Evolutionary conservation across 257 asterid species (phyloP).

Genomic region (Ocimum tenuiflorum): DNA sequence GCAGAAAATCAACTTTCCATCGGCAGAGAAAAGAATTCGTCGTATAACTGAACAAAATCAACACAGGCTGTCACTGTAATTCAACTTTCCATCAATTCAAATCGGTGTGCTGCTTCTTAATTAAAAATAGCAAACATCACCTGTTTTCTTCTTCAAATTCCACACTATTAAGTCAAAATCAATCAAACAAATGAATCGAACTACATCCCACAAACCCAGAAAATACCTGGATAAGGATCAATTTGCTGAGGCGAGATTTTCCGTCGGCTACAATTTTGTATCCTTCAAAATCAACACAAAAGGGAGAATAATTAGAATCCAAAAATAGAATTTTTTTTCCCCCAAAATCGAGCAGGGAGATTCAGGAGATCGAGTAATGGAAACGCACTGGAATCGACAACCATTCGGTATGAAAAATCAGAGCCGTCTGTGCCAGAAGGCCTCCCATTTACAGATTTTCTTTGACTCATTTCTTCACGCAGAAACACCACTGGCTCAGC

Average conservation of each 20-base stretch:
- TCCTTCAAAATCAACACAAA: constrained; percentile 34
- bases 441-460: constrained; percentile 52
- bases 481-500: too few relatives aligned
- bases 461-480: constrained; percentile 46
- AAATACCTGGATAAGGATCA: constrained; percentile 60
- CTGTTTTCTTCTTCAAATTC: background rate
- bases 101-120: too few relatives aligned
- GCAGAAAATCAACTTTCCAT: too few relatives aligned
- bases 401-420: constrained; percentile 94
- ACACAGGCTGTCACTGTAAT: too few relatives aligned
- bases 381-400: constrained; percentile 71
- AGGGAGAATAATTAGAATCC: background rate
- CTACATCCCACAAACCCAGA: background rate
- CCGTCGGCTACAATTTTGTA: constrained; percentile 64
- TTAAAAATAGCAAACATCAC: background rate
- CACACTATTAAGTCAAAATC: constrained; percentile 11
- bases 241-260: constrained; percentile 52
- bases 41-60: too few relatives aligned
- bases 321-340: background rate
- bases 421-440: constrained; percentile 92
- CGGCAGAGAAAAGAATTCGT: too few relatives aligned
- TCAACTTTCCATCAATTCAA: background rate
- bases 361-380: background rate
- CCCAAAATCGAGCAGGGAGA: background rate
- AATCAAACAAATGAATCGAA: background rate